A percentile compares a stretch with the other conserved stretches of the same genome.
Conservation (phyloP, 2,329 filamentous ascomycete genomes). For the Pseudogymnoascus sp. region DNA sequence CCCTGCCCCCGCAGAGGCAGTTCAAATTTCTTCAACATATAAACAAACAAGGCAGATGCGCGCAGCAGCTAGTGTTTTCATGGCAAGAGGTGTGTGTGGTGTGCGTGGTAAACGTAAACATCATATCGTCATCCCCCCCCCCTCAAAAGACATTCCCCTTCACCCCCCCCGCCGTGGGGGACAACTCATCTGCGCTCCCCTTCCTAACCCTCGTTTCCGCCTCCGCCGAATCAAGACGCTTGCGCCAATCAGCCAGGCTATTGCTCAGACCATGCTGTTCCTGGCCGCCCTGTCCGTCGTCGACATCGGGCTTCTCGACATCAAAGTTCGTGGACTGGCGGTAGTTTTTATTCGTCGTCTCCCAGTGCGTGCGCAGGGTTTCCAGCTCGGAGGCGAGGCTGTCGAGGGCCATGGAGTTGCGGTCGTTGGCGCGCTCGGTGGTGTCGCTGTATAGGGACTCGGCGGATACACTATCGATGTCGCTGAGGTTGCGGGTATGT, state of each 20-base stretch:
- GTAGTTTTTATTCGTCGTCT: conserved; percentile 92
- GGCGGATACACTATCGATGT: conserved; percentile 51
- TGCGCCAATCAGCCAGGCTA: conserved; percentile 71
- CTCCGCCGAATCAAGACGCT: conserved; percentile 54
- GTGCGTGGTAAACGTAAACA: conserved; percentile 3
- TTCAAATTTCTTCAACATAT: not conserved
- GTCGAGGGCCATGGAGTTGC: conserved; percentile 68
- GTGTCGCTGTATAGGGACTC: conserved; percentile 39
- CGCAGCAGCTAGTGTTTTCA: not conserved
- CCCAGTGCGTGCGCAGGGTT: conserved; percentile 83
- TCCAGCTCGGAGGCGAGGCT: conserved; percentile 89
- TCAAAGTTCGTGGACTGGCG: conserved; percentile 86
- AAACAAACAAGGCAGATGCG: not conserved
- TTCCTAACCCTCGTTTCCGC: conserved; percentile 19
- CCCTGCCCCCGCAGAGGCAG: too few relatives aligned
- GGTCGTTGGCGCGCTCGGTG: conserved; percentile 43
- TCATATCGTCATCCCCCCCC: not conserved
- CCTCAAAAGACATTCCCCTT: not conserved
- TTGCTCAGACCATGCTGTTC: conserved; percentile 47
- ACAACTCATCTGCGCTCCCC: conserved; percentile 12
- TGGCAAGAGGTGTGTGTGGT: not conserved
- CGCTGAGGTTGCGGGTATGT: conserved; percentile 29
- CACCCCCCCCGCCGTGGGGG: not conserved
- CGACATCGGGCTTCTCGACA: conserved; percentile 31
- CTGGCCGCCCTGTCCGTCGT: conserved; percentile 36